Evolutionary conservation across 805 yeast species (phyloP).

Genomic region (Gaillardinia entomophila): DNA sequence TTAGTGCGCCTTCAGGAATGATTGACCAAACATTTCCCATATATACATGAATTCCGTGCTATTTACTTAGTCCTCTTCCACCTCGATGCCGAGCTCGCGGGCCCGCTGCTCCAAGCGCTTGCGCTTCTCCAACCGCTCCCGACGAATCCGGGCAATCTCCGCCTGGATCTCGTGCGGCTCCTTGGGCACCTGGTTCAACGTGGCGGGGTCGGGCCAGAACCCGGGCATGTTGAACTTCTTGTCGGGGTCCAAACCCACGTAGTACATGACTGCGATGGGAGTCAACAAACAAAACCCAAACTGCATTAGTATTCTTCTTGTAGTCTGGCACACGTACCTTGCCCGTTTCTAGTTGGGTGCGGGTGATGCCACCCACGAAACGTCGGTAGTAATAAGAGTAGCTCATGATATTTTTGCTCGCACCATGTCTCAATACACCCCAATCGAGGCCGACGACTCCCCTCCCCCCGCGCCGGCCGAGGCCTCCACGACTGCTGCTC

Average conservation of each 20-base stretch:
- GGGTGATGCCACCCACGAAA: conserved; percentile 30
- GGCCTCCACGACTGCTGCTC: not conserved
- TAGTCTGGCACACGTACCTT: conserved; percentile 25
- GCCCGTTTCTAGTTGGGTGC: conserved; percentile 40
- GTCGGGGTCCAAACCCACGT: conserved; percentile 87
- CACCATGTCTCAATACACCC: conserved; percentile 17
- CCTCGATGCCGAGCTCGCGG: conserved; percentile 59
- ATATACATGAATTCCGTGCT: too few relatives aligned
- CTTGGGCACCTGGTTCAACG: conserved; percentile 85
- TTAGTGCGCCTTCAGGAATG: conserved; percentile 10
- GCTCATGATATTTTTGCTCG: not conserved
- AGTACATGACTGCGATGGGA: conserved; percentile 90
- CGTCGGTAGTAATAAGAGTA: conserved; percentile 18
- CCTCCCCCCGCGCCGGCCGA: conserved; percentile 1
- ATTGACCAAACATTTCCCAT: too few relatives aligned
- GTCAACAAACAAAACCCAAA: conserved; percentile 80
- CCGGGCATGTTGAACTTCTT: conserved; percentile 86
- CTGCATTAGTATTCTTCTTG: conserved; percentile 18
- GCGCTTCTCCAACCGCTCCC: conserved; percentile 70
- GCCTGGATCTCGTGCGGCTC: conserved; percentile 90
- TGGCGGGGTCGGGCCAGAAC: conserved; percentile 95
- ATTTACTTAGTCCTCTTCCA: conserved; percentile 25
- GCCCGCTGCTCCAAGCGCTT: conserved; percentile 68
- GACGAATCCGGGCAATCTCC: conserved; percentile 81
- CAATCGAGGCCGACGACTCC: conserved; percentile 22